phyloP scores from a whole-genome alignment of 345 rosid genomes.

The Aquilaria yunnanensis region DNA sequence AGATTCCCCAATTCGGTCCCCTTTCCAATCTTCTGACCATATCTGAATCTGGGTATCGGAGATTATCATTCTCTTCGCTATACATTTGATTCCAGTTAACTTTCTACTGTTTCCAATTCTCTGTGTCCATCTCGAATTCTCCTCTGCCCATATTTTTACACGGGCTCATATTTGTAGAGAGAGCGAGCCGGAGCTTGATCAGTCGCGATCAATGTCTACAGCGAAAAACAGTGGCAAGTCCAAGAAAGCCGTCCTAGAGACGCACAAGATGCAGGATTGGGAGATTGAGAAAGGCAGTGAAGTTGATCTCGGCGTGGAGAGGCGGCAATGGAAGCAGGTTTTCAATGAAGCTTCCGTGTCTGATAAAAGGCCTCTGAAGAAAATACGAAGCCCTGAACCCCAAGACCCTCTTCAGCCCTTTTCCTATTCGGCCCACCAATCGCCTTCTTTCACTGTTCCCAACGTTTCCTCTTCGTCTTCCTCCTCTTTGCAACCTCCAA shows the following conservation, averaged over 20 bases:
- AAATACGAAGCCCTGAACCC: conserved; percentile 56
- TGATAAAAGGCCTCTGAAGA: conserved; percentile 45
- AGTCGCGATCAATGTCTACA: conserved; percentile 29
- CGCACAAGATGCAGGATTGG: conserved; percentile 32
- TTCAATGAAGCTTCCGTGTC: conserved; percentile 52
- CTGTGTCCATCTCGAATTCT: background rate
- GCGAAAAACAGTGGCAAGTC: conserved; percentile 46
- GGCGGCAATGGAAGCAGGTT: conserved; percentile 45
- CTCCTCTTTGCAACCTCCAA: conserved; percentile 26
- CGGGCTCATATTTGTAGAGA: conserved; percentile 5
- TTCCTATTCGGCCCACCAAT: conserved; percentile 14
- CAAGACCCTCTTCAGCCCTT: conserved; percentile 25
- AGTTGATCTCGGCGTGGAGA: conserved; percentile 25
- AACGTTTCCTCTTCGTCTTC: conserved; percentile 14
- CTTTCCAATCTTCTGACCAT: conserved; percentile 19
- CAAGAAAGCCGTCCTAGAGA: conserved; percentile 31
- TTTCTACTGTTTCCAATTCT: background rate
- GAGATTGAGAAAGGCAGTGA: conserved; percentile 35
- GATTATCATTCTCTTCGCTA: background rate
- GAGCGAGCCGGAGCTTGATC: conserved; percentile 29
- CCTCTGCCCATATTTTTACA: conserved; percentile 11
- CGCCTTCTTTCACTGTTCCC: conserved; percentile 18
- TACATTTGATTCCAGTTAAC: conserved; percentile 22
- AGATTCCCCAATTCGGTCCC: conserved; percentile 23
- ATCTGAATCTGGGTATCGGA: conserved; percentile 24